Conservation (phyloP, 129 eudicot genomes). For the Pseudognaphalium luteoalbum region DNA sequence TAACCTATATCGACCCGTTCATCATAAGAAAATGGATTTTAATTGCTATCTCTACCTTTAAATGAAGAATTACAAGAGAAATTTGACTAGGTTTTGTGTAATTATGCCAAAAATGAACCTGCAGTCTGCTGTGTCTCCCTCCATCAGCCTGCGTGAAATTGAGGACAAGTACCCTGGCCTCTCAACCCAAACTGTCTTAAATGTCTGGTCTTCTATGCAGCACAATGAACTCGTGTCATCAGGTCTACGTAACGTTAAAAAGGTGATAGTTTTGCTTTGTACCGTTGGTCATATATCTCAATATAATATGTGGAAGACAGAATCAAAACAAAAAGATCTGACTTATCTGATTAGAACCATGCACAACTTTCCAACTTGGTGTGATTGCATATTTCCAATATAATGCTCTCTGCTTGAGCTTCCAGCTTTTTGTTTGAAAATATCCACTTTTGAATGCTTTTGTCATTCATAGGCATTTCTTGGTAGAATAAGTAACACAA, state of each 20-base stretch:
- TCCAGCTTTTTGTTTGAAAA: not conserved
- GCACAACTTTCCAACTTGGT: not conserved
- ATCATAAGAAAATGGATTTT: not conserved
- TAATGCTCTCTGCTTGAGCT: not conserved
- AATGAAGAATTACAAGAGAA: not conserved
- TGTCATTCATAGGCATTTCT: not conserved
- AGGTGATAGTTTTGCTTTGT: conserved; percentile 34
- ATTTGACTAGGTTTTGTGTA: not conserved
- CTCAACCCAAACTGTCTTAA: conserved; percentile 63
- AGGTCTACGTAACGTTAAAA: conserved; percentile 25
- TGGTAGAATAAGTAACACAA: not conserved
- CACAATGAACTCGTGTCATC: conserved; percentile 23
- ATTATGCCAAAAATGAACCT: conserved; percentile 39
- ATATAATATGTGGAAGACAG: not conserved
- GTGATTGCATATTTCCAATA: not conserved
- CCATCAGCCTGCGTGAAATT: conserved; percentile 46
- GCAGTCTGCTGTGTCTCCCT: conserved; percentile 36
- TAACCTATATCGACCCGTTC: not conserved
- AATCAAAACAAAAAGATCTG: not conserved
- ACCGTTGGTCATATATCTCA: not conserved
- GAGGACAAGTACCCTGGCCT: conserved; percentile 79
- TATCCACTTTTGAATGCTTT: not conserved
- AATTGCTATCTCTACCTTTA: not conserved
- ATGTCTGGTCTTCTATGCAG: conserved; percentile 62
- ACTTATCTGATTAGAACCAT: not conserved